Percentiles rank a stretch among this genome's conserved stretches.
Evolutionary conservation across 2,329 filamentous ascomycete genomes (phyloP).

Genomic region (Fusarium pseudonygamai): DNA sequence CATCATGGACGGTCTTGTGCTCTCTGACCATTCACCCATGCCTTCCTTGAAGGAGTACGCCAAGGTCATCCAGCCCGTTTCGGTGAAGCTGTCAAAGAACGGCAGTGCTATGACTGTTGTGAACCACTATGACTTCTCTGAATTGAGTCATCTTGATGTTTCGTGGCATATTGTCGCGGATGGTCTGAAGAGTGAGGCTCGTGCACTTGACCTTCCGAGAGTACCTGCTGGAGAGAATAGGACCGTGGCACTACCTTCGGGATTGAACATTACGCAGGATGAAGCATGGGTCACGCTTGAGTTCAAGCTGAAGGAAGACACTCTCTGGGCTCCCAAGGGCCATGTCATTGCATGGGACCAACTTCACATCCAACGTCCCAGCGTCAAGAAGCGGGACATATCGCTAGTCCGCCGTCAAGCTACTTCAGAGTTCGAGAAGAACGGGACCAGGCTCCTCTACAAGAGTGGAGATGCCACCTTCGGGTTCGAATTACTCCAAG

Average conservation of each 20-base stretch:
- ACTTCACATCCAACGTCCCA: neutral
- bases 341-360: slow-evolving; percentile 23
- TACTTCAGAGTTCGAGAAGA: neutral
- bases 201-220: neutral
- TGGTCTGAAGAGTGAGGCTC: neutral
- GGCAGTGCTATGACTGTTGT: neutral
- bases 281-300: slow-evolving; percentile 13
- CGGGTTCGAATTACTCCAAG: neutral
- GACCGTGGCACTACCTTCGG: neutral
- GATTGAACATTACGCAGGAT: fast-evolving
- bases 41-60: slow-evolving; percentile 20
- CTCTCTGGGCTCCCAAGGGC: neutral
- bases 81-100: neutral
- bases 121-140: slow-evolving; percentile 20
- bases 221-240: neutral
- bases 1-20: slow-evolving; percentile 62
- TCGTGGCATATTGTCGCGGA: slow-evolving; percentile 11
- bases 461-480: neutral
- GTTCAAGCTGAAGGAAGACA: neutral
- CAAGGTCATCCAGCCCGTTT: slow-evolving; percentile 22
- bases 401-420: neutral
- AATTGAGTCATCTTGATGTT: slow-evolving; percentile 12
- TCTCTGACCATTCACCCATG: slow-evolving; percentile 21
- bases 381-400: fast-evolving
- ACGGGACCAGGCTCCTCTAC: neutral